Conservation (phyloP, 768 basidiomycete species). For the Royoungia palumana region DNA sequence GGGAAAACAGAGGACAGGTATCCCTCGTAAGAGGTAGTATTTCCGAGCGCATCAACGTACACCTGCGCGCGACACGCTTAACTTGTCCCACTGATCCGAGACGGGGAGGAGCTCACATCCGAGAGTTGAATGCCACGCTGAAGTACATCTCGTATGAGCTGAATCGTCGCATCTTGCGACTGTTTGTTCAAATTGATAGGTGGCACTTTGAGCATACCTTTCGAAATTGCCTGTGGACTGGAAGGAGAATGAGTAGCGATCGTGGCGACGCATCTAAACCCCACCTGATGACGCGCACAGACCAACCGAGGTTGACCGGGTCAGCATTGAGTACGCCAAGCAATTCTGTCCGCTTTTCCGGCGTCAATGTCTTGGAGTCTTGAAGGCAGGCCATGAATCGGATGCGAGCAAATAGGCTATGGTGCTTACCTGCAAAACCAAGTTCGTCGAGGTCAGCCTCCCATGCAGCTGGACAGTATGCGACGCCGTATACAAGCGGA, state of each 20-base stretch:
- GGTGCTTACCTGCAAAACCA: constrained; percentile 81
- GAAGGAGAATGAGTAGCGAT: constrained; percentile 4
- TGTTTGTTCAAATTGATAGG: constrained; percentile 87
- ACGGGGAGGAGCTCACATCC: constrained; percentile 47
- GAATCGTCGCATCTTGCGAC: constrained; percentile 84
- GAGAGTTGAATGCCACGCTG: constrained; percentile 74
- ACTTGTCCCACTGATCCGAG: not conserved
- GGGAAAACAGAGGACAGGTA: constrained; percentile 82
- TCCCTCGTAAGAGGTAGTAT: constrained; percentile 78
- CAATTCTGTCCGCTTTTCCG: constrained; percentile 62
- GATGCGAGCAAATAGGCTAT: not conserved
- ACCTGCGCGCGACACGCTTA: constrained; percentile 45
- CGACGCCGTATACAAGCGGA: constrained; percentile 93
- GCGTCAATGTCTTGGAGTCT: constrained; percentile 93
- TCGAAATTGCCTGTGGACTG: constrained; percentile 89
- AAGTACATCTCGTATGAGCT: constrained; percentile 84
- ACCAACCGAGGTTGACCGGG: constrained; percentile 73
- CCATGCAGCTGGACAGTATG: constrained; percentile 85
- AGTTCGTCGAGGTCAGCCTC: constrained; percentile 68
- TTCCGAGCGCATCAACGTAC: constrained; percentile 93
- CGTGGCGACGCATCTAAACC: not conserved
- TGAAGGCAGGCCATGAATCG: not conserved
- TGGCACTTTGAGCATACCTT: constrained; percentile 82
- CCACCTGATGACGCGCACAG: constrained; percentile 73
- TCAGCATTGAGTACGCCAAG: constrained; percentile 68